Evolutionary conservation across 257 asterid genomes (phyloP).

Genomic region (Lycium barbarum): DNA sequence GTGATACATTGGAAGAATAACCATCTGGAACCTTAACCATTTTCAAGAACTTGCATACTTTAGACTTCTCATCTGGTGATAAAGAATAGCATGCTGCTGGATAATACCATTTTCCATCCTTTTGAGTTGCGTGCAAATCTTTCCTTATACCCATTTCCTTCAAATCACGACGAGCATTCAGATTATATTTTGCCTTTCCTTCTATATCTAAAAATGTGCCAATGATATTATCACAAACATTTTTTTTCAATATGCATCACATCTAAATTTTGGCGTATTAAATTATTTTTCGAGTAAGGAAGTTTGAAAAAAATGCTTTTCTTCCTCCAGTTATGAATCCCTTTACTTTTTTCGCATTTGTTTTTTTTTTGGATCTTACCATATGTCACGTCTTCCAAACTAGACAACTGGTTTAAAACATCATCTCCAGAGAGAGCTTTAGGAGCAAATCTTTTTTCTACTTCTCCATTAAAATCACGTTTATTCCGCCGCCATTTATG

Average conservation of each 20-base stretch:
- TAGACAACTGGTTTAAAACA: no score
- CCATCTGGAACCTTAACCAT: background rate
- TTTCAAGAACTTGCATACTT: background rate
- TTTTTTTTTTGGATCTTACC: no score
- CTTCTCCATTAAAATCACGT: no score
- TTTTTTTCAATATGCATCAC: constrained; percentile 10
- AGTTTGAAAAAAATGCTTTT: no score
- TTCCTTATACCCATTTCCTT: background rate
- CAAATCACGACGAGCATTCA: background rate
- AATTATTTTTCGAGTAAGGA: no score
- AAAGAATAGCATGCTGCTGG: background rate
- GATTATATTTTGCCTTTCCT: background rate
- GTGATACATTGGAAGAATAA: no score
- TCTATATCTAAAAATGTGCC: background rate
- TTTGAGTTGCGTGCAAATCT: background rate
- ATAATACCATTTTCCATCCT: background rate
- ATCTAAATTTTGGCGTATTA: background rate
- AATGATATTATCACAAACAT: background rate
- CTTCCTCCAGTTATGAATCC: no score
- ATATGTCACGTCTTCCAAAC: no score
- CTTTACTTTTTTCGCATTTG: no score
- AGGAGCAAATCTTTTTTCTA: no score
- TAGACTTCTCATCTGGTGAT: background rate
- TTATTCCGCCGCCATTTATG: no score
- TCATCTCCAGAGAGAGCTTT: no score